Base-by-base conservation (phyloP, 768 basidiomycete genomes). In the Dacryopinax spathularia region DNA sequence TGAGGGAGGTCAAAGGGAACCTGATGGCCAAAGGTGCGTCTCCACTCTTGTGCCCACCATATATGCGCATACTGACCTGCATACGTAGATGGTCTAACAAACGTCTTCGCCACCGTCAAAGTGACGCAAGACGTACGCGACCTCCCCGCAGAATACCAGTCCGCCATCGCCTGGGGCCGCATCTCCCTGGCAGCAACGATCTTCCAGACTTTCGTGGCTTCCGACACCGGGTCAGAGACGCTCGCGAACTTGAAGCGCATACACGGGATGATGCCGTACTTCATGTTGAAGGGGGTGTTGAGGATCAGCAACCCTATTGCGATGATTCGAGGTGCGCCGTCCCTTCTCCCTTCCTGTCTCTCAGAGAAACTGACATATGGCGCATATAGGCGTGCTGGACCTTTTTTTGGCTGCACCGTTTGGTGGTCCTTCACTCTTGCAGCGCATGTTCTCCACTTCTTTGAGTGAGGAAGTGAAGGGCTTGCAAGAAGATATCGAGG, bases 341-440 rank as follows among this genome's bases (percentile, higher is more conserved):
- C 16, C 34, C 16, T 37, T 65, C 33, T 56, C 41, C 43, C 36
- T 15, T 27, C 60, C 34, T 41, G 6, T 63, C 27, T 64, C 43
- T 25, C 3, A 25, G 31, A 33, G 16, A 16, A 4, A 39, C 43
- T 60, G 22, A 31, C 60, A 34, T 16, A 33, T 1, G 29, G 18
- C 12, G 15, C 65, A 9, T 22, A 34, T 63, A 75, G 87, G 78
- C 62, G 80, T 96, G 2, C 80, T 99, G 65, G 95, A 98, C 70
- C 81, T 99, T 39, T 98, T 99, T 79, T 82, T 98, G 18, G 96
- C 96, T 0, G 87, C 94, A 71, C 96, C 96, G 1, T 99, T 99
- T 72, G 96, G 96, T 1, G 91, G 92, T 5, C 84, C 84, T 65
- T 92, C 90, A 72, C 78, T 99, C 27, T 78, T 98, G 18, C 96